Evolutionary conservation across 2,329 filamentous ascomycete species (phyloP).

Genomic region (Ilyonectria mors-panacis): DNA sequence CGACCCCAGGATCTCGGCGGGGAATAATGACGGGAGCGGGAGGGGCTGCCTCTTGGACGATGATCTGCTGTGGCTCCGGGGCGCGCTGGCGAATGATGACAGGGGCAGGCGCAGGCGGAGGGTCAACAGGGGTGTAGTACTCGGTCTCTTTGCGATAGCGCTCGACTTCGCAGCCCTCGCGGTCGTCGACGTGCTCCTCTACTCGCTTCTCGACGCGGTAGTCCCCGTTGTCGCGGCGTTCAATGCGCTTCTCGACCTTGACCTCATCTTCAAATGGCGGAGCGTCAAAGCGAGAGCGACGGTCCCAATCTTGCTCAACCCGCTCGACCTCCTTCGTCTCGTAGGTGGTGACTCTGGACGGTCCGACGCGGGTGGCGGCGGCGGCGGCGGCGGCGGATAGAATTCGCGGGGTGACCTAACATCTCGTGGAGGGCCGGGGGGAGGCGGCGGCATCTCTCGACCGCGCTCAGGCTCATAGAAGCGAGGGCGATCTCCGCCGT

Average conservation of each 20-base stretch:
- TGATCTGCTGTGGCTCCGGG: constrained; percentile 71
- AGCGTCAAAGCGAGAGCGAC: constrained; percentile 57
- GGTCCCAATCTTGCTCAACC: constrained; percentile 62
- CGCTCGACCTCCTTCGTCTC: constrained; percentile 56
- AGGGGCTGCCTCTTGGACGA: constrained; percentile 70
- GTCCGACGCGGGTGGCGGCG: constrained; percentile 46
- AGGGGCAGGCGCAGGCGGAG: constrained; percentile 60
- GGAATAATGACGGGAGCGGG: constrained; percentile 67
- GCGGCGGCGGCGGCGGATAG: constrained; percentile 41
- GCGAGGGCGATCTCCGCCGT: constrained; percentile 56
- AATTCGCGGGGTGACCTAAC: constrained; percentile 41
- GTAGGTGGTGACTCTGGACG: constrained; percentile 54
- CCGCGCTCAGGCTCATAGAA: constrained; percentile 64
- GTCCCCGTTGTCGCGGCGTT: constrained; percentile 63
- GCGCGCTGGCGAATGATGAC: constrained; percentile 71
- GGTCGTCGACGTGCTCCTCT: constrained; percentile 65
- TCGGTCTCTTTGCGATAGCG: constrained; percentile 74
- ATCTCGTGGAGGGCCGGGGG: constrained; percentile 31
- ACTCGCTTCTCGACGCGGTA: constrained; percentile 66
- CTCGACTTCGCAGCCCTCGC: constrained; percentile 66
- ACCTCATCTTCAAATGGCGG: constrained; percentile 65
- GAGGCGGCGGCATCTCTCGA: constrained; percentile 42
- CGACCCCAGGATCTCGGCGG: constrained; percentile 60
- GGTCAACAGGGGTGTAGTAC: constrained; percentile 69
- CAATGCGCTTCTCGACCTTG: constrained; percentile 66